Base-by-base conservation (phyloP, 2,329 filamentous ascomycete genomes). In the Epichloe scottii region DNA sequence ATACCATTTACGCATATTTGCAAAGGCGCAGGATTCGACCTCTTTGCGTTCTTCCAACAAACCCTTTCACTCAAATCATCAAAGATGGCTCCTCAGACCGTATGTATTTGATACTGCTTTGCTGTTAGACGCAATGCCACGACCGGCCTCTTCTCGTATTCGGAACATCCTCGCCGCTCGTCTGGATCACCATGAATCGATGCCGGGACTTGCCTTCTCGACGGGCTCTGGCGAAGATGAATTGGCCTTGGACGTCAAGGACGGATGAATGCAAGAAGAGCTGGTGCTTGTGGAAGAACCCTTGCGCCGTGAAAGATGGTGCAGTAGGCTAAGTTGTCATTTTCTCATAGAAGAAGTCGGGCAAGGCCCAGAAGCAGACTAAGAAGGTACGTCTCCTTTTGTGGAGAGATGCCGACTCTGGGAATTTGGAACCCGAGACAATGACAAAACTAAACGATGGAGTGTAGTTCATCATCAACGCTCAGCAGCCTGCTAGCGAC, bases 401-500 rank as follows among this genome's bases (percentile, higher is more conserved):
- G 14, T 30, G 30, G 30, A 30, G 8, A 30, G 30, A 30, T 30
- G 4, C 4, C 1, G 10, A 11, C 30, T 30, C 30, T 30, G 8
- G 10, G 10, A 30, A 30, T 4, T 11, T 4, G 30, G 30, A 11
- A 30, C 30, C 8, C 14, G 35, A 38, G 35, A n/a, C 5, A 5
- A 38, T 38, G 5, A 5, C n/a, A 34, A 10, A 33, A 15, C 19
- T 50, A 42, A 42, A 50, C 37, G n/a, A 3, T 34, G 6, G 8
- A 17, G 54, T 14, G 50, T 63, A 94, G 91, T 98, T 89, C 85
- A 85, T 95, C 80, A 97, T 98, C 87, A 95, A 98, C 80, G 91
- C 90, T 74, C 90, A 88, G 68, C 91, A 97, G 78, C 93, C 93
- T 67, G 90, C 90, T 64, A 87, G 83, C 78, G 93, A 98, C 83